Conservation (phyloP, 768 basidiomycete species). For the Agaricus blazei region DNA sequence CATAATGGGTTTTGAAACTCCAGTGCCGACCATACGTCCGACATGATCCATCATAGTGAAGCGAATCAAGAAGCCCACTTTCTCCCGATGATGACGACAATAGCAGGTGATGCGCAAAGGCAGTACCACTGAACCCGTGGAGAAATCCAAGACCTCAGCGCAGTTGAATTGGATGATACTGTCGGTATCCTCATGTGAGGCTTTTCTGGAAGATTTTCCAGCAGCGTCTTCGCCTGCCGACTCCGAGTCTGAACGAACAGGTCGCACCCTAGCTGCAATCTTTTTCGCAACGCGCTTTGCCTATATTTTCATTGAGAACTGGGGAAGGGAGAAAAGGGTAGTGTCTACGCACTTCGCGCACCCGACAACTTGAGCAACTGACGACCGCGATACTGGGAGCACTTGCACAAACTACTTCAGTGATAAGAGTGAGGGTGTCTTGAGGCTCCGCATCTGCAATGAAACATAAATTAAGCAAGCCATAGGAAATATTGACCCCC, state of each 20-base stretch:
- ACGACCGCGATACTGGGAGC: constrained; percentile 71
- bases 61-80: constrained; percentile 88
- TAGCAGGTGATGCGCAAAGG: constrained; percentile 97
- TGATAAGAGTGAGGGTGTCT: constrained; percentile 67
- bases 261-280: constrained; percentile 77
- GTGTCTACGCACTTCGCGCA: constrained; percentile 61
- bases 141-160: constrained; percentile 84
- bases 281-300: constrained; percentile 89
- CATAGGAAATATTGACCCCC: not conserved
- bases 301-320: constrained; percentile 27
- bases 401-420: constrained; percentile 76
- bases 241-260: constrained; percentile 72
- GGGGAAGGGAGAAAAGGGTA: not conserved
- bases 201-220: constrained; percentile 38
- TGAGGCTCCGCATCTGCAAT: constrained; percentile 56
- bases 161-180: constrained; percentile 97
- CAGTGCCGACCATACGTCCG: constrained; percentile 78
- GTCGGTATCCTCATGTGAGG: constrained; percentile 59
- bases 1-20: constrained; percentile 87
- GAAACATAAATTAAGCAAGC: constrained; percentile 5
- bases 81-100: constrained; percentile 97
- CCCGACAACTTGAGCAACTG: constrained; percentile 85
- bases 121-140: constrained; percentile 79
- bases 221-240: constrained; percentile 47
- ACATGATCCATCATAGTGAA: constrained; percentile 78